Evolutionary conservation across 192 early-diverging fungal genomes (phyloP), one percentile per base, ranked within the genome.

Genomic region (Backusella circina): DNA sequence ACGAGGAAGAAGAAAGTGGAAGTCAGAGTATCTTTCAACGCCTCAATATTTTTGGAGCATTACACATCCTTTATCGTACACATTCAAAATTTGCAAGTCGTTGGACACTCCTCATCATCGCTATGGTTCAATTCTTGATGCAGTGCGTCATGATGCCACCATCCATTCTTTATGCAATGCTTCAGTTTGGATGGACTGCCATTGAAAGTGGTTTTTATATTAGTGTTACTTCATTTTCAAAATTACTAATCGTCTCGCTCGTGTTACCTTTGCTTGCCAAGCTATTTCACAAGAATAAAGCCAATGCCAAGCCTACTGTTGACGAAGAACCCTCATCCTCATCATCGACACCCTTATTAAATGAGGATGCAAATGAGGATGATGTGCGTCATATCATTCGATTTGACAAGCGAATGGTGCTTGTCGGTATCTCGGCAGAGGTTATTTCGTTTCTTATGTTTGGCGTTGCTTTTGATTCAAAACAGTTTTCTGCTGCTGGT

Each of bases 341-440:
- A 31, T 65, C 30, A 31, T 65, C 64, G 26, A 26, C 26, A 65
- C 64, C 30, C 3, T 33, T 66, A 5, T 33, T 31, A 33, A 66
- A 36, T 10, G 33, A 66, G 32, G 35, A 36, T 66, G 16, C 18
- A 18, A 18, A 28, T 8, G 54, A 79, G 61, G 26, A 69, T 36
- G 26, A 61, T 16, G 18, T 69, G n/a, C 41, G 38, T 18, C 41
- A 64, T 35, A 72, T 70, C 39, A 54, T 78, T 5, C 64, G 70
- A 51, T 82, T 84, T 31, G 86, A 89, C 32, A 68, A 79, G 6
- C 84, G 88, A 85, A 51, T 85, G 23, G 69, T 89, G 18, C 79
- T 86, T 23, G 8, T 81, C 0, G 84, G 85, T 2, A 77, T 77
- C 9, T 5, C 73, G 0, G 70, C 85, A 31, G 86, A 84, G 54